These are phyloP conservation scores for Pseudoscleropodium purum DNA, from an alignment of 225 moss, liverwort and hornwort species.

Conservation along the genomic window DNA sequence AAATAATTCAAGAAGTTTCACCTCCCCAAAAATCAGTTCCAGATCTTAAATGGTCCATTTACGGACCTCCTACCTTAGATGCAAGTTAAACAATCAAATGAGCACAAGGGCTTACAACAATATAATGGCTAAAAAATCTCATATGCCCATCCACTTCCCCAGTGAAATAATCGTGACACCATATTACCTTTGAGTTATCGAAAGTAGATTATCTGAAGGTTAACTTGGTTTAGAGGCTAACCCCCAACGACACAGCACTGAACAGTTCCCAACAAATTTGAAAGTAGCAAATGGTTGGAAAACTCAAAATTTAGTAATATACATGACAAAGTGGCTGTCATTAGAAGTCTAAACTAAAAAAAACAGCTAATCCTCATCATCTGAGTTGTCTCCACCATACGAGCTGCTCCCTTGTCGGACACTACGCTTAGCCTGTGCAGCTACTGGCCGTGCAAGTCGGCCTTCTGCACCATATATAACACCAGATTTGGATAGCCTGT, in stretches of 20 bases:
- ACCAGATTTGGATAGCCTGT: constrained; percentile 60
- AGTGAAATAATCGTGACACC: background rate
- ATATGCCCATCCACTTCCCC: background rate
- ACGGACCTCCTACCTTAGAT: no score
- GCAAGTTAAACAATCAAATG: background rate
- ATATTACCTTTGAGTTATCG: background rate
- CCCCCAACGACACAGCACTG: background rate
- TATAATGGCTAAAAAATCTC: background rate
- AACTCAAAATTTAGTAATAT: constrained; percentile 11
- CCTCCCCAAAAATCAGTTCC: no score
- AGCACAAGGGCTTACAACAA: background rate
- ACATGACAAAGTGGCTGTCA: background rate
- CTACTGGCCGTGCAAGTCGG: constrained; percentile 26
- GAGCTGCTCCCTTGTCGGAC: constrained; percentile 74
- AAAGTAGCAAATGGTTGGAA: background rate
- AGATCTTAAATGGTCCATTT: no score
- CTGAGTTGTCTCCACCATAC: constrained; percentile 27
- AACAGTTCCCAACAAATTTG: background rate
- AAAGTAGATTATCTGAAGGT: background rate
- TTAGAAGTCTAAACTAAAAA: background rate
- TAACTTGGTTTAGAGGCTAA: background rate
- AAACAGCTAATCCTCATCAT: constrained; percentile 35
- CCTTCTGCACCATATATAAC: constrained; percentile 61
- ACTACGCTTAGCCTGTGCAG: constrained; percentile 49
- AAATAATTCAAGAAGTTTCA: no score